Conservation (phyloP, 1,284 basidiomycete species). For the Ceratobasidium sp. region DNA sequence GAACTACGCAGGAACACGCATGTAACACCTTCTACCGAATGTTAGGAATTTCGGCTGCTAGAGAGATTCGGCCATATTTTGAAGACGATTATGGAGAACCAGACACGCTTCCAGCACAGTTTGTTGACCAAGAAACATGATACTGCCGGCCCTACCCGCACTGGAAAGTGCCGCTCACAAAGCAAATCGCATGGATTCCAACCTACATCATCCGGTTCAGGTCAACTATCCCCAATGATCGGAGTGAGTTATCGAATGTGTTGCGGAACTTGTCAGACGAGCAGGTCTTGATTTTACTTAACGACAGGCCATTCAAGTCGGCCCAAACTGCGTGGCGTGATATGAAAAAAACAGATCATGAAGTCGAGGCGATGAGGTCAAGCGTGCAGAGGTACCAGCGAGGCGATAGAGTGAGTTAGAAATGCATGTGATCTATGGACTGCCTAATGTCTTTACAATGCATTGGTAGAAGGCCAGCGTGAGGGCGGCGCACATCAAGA, state of each 20-base stretch:
- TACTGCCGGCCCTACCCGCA: slow-evolving; percentile 26
- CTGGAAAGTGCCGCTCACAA: slow-evolving; percentile 6
- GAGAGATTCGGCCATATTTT: not conserved
- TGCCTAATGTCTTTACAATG: too few relatives aligned
- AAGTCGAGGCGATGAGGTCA: not conserved
- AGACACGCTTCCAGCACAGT: slow-evolving; percentile 5
- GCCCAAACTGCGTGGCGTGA: not conserved
- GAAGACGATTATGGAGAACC: slow-evolving; percentile 18
- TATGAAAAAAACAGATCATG: not conserved
- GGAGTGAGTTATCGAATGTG: not conserved
- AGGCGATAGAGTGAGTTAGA: not conserved
- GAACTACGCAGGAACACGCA: not conserved
- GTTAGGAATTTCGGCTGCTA: not conserved
- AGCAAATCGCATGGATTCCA: slow-evolving; percentile 11
- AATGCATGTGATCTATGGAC: too few relatives aligned
- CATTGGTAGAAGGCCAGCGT: too few relatives aligned
- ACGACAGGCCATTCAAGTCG: not conserved
- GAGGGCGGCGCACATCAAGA: not conserved
- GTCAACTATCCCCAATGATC: slow-evolving; percentile 4
- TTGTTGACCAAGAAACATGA: not conserved
- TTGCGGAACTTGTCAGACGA: slow-evolving; percentile 2
- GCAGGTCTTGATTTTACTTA: not conserved
- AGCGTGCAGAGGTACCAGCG: not conserved
- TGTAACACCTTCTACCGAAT: not conserved
- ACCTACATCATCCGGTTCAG: slow-evolving; percentile 8